Conservation (phyloP, 306 rosid genomes). For the Arachis hypogaea region DNA sequence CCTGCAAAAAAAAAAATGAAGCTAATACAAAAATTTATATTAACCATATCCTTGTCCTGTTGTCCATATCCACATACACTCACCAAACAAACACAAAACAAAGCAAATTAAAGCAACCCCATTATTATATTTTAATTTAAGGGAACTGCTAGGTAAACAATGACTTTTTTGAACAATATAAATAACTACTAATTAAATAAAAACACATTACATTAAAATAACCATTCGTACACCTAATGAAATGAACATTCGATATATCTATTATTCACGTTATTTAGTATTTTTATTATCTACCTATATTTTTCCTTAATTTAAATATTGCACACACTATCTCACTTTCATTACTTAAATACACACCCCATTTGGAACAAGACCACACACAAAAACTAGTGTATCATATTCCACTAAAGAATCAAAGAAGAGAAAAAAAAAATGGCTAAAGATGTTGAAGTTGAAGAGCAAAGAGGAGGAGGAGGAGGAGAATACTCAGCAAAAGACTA, state of each 20-base stretch:
- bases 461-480: conserved; percentile 15
- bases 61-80: not conserved
- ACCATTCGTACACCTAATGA: no score
- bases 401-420: not conserved
- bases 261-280: no score
- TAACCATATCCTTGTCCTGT: conserved; percentile 39
- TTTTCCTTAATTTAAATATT: conserved; percentile 16
- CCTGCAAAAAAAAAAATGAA: not conserved
- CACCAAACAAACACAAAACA: not conserved
- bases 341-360: conserved; percentile 59
- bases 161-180: no score
- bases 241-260: no score
- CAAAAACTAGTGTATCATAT: not conserved
- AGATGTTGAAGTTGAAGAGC: conserved; percentile 75
- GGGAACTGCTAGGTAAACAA: no score
- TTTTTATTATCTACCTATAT: no score
- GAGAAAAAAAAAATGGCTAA: conserved; percentile 41
- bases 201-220: no score
- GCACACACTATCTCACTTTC: conserved; percentile 16
- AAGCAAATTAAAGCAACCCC: conserved; percentile 19
- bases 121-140: conserved; percentile 36
- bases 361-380: not conserved
- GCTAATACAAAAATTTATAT: conserved; percentile 45
- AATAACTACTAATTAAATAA: no score
- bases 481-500: conserved; percentile 81